A percentile compares a stretch with the other conserved stretches of the same genome.
phyloP scores from a whole-genome alignment of 2,329 filamentous ascomycete species.

The Tetracladium maxilliforme region DNA sequence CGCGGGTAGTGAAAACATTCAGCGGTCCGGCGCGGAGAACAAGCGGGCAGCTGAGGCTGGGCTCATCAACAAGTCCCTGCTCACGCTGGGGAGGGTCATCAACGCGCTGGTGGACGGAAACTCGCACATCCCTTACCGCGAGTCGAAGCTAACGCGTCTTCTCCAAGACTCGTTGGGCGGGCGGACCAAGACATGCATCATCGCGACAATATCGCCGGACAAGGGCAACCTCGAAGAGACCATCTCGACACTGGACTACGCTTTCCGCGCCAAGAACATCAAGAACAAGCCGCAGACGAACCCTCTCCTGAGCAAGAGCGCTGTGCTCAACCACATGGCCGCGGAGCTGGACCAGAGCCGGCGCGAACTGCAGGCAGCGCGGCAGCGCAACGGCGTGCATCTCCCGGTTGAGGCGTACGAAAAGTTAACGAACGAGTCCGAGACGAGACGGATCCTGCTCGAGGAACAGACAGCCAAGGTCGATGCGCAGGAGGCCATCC shows the following conservation, averaged over 20 bases:
- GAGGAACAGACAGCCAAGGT: conserved; percentile 90
- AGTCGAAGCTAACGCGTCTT: conserved; percentile 89
- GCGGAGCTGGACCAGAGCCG: conserved; percentile 89
- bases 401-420: conserved; percentile 80
- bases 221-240: conserved; percentile 96
- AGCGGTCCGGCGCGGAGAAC: conserved; percentile 92
- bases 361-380: conserved; percentile 80
- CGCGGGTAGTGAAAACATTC: conserved; percentile 95
- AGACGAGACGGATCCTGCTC: conserved; percentile 77
- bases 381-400: conserved; percentile 91
- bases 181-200: conserved; percentile 95
- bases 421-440: conserved; percentile 80
- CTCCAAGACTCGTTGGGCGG: conserved; percentile 95
- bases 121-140: conserved; percentile 78
- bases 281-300: conserved; percentile 96
- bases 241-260: conserved; percentile 94
- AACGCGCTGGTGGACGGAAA: conserved; percentile 88
- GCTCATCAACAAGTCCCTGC: conserved; percentile 92
- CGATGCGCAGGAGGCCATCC: conserved; percentile 77
- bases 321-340: conserved; percentile 77
- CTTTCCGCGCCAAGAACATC: conserved; percentile 96
- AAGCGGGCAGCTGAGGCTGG: conserved; percentile 93
- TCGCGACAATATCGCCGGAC: conserved; percentile 87
- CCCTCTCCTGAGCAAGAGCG: conserved; percentile 84
- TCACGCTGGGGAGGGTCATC: conserved; percentile 91